Evolutionary conservation across 805 yeast species (phyloP).

Genomic region (Zygoascus bituminiphila): DNA sequence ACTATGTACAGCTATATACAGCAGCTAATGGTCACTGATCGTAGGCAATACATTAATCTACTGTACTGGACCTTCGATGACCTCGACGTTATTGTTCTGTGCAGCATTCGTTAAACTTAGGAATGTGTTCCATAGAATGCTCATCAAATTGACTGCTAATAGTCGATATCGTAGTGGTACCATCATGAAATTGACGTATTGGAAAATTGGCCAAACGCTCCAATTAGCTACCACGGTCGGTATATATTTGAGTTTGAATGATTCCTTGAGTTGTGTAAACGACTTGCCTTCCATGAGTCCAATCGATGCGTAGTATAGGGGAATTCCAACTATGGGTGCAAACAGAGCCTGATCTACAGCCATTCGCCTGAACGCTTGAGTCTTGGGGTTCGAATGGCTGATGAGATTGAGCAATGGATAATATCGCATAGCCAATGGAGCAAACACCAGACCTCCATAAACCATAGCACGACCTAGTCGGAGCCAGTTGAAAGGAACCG

Average conservation of each 20-base stretch:
- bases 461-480: conserved; percentile 56
- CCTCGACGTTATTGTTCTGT: background rate
- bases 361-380: conserved; percentile 43
- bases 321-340: conserved; percentile 66
- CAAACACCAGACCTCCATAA: conserved; percentile 68
- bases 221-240: conserved; percentile 66
- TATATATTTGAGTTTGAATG: conserved; percentile 35
- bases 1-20: too few species aligned
- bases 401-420: conserved; percentile 42
- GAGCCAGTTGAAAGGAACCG: conserved; percentile 36
- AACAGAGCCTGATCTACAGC: conserved; percentile 63
- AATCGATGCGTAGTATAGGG: conserved; percentile 62
- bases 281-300: conserved; percentile 53
- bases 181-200: conserved; percentile 58
- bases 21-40: too few species aligned
- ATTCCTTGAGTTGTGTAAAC: conserved; percentile 30
- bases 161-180: conserved; percentile 66
- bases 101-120: conserved; percentile 48
- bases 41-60: too few species aligned
- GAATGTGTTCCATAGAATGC: conserved; percentile 80
- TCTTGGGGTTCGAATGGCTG: conserved; percentile 25
- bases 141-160: conserved; percentile 57
- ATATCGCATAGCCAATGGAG: conserved; percentile 66
- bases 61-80: background rate
- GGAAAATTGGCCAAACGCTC: conserved; percentile 85